Conservation (phyloP, 257 asterid genomes). For the Petunia secreta region DNA sequence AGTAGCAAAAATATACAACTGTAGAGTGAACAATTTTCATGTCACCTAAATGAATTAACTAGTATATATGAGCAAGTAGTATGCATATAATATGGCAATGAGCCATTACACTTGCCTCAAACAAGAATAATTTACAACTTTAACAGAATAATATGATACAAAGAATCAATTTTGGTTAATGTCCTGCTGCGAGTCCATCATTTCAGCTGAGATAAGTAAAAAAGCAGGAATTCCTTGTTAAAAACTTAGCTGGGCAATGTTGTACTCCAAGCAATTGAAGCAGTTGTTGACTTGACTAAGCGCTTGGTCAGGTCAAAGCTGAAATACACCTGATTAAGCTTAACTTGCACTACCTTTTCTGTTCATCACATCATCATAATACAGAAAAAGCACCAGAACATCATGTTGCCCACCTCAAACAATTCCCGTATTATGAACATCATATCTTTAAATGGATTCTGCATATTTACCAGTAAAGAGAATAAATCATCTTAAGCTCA, state of each 20-base stretch:
- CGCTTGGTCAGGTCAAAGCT: background rate
- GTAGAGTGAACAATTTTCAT: too few species aligned
- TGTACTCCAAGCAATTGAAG: background rate
- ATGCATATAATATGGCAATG: too few species aligned
- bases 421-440: background rate
- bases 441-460: background rate
- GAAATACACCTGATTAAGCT: background rate
- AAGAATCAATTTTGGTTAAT: background rate
- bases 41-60: too few species aligned
- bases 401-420: conserved; percentile 92
- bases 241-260: background rate
- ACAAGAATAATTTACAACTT: background rate
- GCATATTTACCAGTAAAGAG: background rate
- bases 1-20: too few species aligned
- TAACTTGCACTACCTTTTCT: conserved; percentile 60
- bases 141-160: background rate
- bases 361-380: conserved; percentile 94
- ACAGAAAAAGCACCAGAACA: conserved; percentile 94
- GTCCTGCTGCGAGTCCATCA: background rate
- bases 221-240: background rate
- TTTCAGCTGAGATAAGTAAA: background rate
- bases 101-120: conserved; percentile 6
- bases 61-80: too few species aligned
- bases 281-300: background rate
- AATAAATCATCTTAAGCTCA: background rate